Evolutionary conservation across 257 asterid species (phyloP).

Genomic region (Ocimum tenuiflorum): DNA sequence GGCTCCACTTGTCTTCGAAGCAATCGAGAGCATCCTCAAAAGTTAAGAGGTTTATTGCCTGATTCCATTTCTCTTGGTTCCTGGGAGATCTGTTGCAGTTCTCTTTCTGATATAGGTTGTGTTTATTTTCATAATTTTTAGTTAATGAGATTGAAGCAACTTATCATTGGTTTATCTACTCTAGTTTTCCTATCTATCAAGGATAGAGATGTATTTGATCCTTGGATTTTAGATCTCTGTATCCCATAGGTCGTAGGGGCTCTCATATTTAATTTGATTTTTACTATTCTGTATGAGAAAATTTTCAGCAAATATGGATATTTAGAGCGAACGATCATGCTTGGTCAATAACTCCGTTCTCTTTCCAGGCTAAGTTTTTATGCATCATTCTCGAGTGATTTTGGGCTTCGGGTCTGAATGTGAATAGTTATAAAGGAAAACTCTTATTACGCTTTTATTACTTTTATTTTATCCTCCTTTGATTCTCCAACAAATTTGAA

Average conservation of each 20-base stretch:
- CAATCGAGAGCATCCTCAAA: slow-evolving; percentile 56
- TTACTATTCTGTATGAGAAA: not conserved
- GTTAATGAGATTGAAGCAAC: slow-evolving; percentile 3
- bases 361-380: slow-evolving; percentile 7
- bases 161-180: not conserved
- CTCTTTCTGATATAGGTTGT: slow-evolving; percentile 23
- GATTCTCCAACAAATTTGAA: too few relatives aligned
- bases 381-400: not conserved
- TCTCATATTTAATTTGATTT: slow-evolving; percentile 17
- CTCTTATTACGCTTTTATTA: too few relatives aligned
- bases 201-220: slow-evolving; percentile 9
- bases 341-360: not conserved
- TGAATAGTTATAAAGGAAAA: not conserved
- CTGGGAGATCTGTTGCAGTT: not conserved
- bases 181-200: slow-evolving; percentile 4
- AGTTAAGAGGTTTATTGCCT: slow-evolving; percentile 24
- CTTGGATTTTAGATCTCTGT: slow-evolving; percentile 13
- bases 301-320: not conserved
- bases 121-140: not conserved
- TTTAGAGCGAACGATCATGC: not conserved
- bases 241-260: slow-evolving; percentile 17
- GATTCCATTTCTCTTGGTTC: not conserved
- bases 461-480: too few relatives aligned
- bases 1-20: slow-evolving; percentile 87
- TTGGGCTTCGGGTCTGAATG: not conserved